phyloP scores from a whole-genome alignment of 2,329 filamentous ascomycete genomes.

The Xylaria sp. region DNA sequence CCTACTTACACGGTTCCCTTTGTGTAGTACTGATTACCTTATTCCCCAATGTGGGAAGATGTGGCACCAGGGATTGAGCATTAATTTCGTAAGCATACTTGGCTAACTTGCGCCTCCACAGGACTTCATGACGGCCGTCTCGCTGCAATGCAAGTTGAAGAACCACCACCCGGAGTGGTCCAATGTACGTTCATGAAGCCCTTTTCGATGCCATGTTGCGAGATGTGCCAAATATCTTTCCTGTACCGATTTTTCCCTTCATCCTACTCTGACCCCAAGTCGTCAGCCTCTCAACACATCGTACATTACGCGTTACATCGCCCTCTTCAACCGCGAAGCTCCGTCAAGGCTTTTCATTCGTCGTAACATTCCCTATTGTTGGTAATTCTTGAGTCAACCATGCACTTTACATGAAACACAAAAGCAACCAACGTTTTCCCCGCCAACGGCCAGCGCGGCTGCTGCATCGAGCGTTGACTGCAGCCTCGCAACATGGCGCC shows the following conservation, averaged over 20 bases:
- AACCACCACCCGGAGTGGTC: conserved; percentile 83
- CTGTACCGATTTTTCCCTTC: background rate
- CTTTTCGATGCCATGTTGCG: conserved; percentile 30
- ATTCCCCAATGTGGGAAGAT: background rate
- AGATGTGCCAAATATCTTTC: background rate
- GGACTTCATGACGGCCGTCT: conserved; percentile 80
- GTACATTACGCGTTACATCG: background rate
- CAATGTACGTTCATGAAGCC: conserved; percentile 62
- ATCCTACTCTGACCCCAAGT: background rate
- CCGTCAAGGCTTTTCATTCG: background rate
- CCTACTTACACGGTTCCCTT: background rate
- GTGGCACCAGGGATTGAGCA: conserved; percentile 7
- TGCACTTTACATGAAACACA: conserved; percentile 1
- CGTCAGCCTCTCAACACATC: background rate
- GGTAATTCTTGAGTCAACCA: background rate
- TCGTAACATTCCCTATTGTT: background rate
- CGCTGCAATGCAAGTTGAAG: conserved; percentile 72
- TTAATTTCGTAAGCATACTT: conserved; percentile 5
- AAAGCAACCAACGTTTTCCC: background rate
- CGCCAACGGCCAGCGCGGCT: conserved; percentile 4
- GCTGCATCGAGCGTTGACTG: background rate
- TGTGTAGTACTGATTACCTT: conserved; percentile 5
- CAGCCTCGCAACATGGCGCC: background rate
- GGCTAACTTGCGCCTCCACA: conserved; percentile 49
- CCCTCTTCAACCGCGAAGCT: background rate